Base-by-base conservation (phyloP, 148 eudicot genomes). In the Cornus controversa region DNA sequence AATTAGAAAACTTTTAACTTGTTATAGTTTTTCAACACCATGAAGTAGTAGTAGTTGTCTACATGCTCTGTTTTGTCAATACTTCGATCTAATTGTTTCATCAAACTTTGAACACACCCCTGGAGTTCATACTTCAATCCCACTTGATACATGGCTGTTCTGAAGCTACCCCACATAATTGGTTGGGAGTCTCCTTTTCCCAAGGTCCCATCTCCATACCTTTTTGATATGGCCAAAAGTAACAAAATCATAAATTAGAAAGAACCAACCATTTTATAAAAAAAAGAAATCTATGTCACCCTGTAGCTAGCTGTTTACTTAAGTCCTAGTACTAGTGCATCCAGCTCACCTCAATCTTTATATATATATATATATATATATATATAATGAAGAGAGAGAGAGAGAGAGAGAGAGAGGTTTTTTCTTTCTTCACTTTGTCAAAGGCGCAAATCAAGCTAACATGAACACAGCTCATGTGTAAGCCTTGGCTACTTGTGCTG, bases 391-490 rank as follows among this genome's bases (percentile, higher is more conserved):
- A 16, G 8, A 58, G 23, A 60, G 64, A 60, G 24, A 20, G 37
- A 42, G 40, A 57, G 53, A 10, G 31, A 63, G 5, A n/a, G n/a
- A 79, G 79, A 80, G 70, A 5, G 75, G 34, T 31, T 3, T 31
- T 3, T 82, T 9, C 26, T 72, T 53, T n/a, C 75, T 72, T 72
- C 65, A 54, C 77, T 62, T 63, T 47, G 69, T 74, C 81, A 78
- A 70, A 75, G 86, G 81, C 89, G 89, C 84, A 76, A 86, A 83
- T 86, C 84, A 86, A 86, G 89, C 82, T 78, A 77, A 85, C 77
- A 69, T 82, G 77, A 79, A 65, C 76, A 81, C 89, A 84, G 70
- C 86, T 86, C 89, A 86, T 75, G 5, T 15, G 58, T 11, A 25
- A 69, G 34, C 54, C 66, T 26, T 57, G 4, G 25, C 80, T 14